These are phyloP conservation scores for Xylaria hypoxylon DNA, from an alignment of 2,329 filamentous ascomycete genomes.

Conservation along the genomic window DNA sequence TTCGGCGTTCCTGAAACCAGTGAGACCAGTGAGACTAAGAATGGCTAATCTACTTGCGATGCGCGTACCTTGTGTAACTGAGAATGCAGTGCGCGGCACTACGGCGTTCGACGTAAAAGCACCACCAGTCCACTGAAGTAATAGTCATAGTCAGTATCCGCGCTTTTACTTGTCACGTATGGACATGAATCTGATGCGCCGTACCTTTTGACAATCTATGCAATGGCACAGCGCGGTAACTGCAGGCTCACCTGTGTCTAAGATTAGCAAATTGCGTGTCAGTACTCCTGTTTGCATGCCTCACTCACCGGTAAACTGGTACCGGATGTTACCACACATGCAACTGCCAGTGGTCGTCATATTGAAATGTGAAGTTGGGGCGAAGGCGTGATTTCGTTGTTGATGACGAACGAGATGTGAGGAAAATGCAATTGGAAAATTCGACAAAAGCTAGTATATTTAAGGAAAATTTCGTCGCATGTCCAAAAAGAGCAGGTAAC, in stretches of 20 bases:
- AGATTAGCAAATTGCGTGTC: conserved; percentile 5
- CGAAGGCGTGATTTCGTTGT: background rate
- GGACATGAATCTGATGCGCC: too few species aligned
- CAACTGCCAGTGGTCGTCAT: conserved; percentile 30
- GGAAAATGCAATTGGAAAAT: background rate
- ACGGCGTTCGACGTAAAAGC: conserved; percentile 29
- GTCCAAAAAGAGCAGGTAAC: conserved; percentile 8
- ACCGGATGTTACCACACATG: conserved; percentile 28
- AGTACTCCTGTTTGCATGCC: too few species aligned
- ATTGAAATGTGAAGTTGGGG: background rate
- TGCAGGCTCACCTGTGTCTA: conserved; percentile 22
- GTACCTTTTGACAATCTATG: conserved; percentile 31
- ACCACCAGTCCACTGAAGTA: conserved; percentile 18
- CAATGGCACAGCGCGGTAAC: conserved; percentile 30
- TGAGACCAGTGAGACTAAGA: background rate
- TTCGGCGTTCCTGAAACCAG: conserved; percentile 9
- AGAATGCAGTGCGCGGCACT: conserved; percentile 23
- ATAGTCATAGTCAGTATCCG: conserved; percentile 5
- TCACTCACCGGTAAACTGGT: conserved; percentile 29
- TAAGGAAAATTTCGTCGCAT: background rate
- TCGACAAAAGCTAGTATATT: background rate
- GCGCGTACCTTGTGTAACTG: conserved; percentile 25
- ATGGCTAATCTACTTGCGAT: background rate
- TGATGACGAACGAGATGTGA: conserved; percentile 2
- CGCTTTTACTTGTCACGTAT: background rate